A percentile compares a stretch with the other conserved stretches of the same genome.
Conservation (phyloP, 1,284 basidiomycete genomes). For the Pseudozyma sp. region DNA sequence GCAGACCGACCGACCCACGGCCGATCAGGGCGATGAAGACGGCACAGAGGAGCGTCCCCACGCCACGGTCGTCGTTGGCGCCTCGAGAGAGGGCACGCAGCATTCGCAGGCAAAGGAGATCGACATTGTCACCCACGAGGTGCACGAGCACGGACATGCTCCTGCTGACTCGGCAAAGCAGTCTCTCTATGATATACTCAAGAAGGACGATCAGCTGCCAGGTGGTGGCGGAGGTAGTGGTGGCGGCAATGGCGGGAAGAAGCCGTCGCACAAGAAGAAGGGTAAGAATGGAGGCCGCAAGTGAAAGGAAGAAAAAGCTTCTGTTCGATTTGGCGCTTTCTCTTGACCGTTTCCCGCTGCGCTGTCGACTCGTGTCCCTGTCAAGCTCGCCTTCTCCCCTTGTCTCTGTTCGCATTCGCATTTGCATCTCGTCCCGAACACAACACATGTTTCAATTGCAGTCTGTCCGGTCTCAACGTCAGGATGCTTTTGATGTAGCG, state of each 20-base stretch:
- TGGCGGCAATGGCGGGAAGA: constrained; percentile 11
- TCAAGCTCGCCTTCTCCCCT: background rate
- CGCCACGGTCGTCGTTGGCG: constrained; percentile 40
- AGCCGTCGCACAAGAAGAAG: constrained; percentile 34
- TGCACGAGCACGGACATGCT: constrained; percentile 33
- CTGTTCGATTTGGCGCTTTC: too few relatives aligned
- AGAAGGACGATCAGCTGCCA: constrained; percentile 45
- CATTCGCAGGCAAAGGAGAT: constrained; percentile 37
- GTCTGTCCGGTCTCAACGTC: background rate
- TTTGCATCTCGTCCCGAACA: too few relatives aligned
- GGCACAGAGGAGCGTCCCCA: constrained; percentile 21
- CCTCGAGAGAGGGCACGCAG: constrained; percentile 15
- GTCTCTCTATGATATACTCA: constrained; percentile 46
- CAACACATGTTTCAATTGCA: too few relatives aligned
- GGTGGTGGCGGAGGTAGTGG: background rate
- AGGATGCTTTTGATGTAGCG: too few relatives aligned
- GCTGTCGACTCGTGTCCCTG: too few relatives aligned
- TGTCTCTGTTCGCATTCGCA: background rate
- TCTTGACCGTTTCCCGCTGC: too few relatives aligned
- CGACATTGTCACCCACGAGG: constrained; percentile 38
- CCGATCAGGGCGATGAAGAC: constrained; percentile 10
- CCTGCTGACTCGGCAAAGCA: constrained; percentile 14
- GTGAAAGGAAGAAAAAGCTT: background rate
- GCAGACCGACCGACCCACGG: constrained; percentile 4
- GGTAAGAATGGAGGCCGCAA: constrained; percentile 21